Percentiles rank a stretch among this genome's conserved stretches.
Evolutionary conservation across 139 green algal genomes (phyloP).

Genomic region (Chloropicon primus): DNA sequence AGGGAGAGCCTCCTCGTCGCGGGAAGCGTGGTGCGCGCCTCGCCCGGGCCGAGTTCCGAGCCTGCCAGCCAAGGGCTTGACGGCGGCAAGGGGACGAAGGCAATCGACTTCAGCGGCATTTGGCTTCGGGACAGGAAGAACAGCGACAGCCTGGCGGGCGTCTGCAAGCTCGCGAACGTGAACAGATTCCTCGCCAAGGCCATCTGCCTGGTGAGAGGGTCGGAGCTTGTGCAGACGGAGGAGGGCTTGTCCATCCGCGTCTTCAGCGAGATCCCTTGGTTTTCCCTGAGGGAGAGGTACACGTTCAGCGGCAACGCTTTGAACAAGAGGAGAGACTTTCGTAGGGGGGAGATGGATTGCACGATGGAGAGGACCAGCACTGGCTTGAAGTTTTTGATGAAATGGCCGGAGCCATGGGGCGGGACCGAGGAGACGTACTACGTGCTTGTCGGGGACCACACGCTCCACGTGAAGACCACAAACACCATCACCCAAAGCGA

Average conservation of each 20-base stretch:
- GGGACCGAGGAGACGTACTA: background rate
- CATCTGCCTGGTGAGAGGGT: background rate
- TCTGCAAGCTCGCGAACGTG: background rate
- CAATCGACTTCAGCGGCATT: background rate
- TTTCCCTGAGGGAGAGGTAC: background rate
- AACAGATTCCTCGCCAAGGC: background rate
- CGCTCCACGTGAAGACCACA: background rate
- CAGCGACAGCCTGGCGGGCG: background rate
- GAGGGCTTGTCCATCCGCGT: background rate
- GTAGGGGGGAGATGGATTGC: background rate
- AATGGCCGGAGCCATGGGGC: background rate
- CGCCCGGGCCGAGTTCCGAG: background rate
- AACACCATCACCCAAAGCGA: background rate
- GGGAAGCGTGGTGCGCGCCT: background rate
- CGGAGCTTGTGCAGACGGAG: background rate
- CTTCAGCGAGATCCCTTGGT: background rate
- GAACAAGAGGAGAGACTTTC: background rate
- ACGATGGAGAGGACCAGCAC: background rate
- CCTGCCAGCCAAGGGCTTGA: too few relatives aligned
- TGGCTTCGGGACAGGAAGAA: background rate
- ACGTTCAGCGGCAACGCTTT: background rate
- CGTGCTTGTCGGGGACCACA: background rate
- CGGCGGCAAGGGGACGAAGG: too few relatives aligned
- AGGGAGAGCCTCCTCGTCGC: background rate
- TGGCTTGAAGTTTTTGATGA: background rate